Evolutionary conservation across 2,329 filamentous ascomycete genomes (phyloP).

Genomic region (Colletotrichum sp.): DNA sequence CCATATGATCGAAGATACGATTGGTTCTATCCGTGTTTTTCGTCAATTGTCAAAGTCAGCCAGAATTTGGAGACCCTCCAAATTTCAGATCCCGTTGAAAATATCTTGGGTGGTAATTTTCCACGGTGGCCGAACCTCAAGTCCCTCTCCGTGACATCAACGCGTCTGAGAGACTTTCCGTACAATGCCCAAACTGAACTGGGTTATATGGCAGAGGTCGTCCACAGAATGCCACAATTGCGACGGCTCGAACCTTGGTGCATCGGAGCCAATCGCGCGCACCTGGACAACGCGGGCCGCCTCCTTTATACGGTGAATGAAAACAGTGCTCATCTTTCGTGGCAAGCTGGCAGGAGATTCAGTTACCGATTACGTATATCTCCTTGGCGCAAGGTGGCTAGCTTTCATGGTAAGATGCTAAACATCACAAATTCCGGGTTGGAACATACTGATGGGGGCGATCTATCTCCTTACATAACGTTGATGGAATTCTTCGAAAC

Average conservation of each 20-base stretch:
- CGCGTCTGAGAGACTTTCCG: fast-evolving
- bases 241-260: not conserved
- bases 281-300: not conserved
- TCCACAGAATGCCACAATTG: not conserved
- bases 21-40: not conserved
- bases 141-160: not conserved
- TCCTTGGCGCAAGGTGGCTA: no score
- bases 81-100: not conserved
- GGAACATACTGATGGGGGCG: not conserved
- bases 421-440: fast-evolving
- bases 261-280: no score
- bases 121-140: not conserved
- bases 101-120: not conserved
- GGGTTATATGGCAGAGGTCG: not conserved
- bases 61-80: not conserved
- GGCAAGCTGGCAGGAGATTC: no score
- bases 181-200: not conserved
- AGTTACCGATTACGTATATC: no score
- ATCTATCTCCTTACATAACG: no score
- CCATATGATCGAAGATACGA: no score
- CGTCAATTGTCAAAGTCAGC: not conserved
- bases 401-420: no score
- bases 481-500: not conserved
- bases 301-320: fast-evolving
- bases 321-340: not conserved